Evolutionary conservation across 768 basidiomycete species (phyloP), one percentile per base, ranked within the genome.

Genomic region (Pulveroboletus frians): DNA sequence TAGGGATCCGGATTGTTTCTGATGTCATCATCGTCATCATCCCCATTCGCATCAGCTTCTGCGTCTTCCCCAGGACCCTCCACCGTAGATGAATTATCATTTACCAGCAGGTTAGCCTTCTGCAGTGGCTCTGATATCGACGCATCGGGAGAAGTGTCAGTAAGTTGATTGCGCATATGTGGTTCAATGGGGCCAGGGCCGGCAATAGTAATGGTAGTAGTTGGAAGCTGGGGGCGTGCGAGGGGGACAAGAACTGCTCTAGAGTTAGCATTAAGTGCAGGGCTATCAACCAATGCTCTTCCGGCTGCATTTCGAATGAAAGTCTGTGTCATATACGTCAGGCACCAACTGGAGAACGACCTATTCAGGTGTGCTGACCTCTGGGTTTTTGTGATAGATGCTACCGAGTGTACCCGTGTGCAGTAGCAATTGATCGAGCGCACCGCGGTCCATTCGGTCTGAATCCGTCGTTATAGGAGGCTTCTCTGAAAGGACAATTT

Each of bases 381-480:
- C 90, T 14, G 94, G 94, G 59, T 93, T 93, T 72, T 97, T 96
- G 74, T 97, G 95, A 69, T 97, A 99, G 50, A 99, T 95, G 51
- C 92, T 94, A 23, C 92, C 88, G 26, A 98, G 71, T 11, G 91
- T 93, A 5, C 91, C 95, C 0, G 95, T 93, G 67, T 98, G 93
- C 29, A 99, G 69, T 37, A 99, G 70, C 11, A 99, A 75, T 60
- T 97, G 94, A 69, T 99, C 96, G 36, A 99, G 79, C 42, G 94
- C 88, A 15, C 92, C 92, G 58, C 94, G 82, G 60, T 98, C 95
- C 92, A 99, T 96, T 47, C 92, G 76, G 62, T 99, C 96, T 4
- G 93, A 91, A 65, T 98, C 95, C 3, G 92, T 98, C n/a, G 92
- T 94, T 55, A 99, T 98, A 3, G 92, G 76, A 27, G 96, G 96